Percentiles rank a stretch among this genome's conserved stretches.
These are phyloP conservation scores for Flammula alnicola DNA, from an alignment of 1,284 basidiomycete genomes.

Conservation along the genomic window DNA sequence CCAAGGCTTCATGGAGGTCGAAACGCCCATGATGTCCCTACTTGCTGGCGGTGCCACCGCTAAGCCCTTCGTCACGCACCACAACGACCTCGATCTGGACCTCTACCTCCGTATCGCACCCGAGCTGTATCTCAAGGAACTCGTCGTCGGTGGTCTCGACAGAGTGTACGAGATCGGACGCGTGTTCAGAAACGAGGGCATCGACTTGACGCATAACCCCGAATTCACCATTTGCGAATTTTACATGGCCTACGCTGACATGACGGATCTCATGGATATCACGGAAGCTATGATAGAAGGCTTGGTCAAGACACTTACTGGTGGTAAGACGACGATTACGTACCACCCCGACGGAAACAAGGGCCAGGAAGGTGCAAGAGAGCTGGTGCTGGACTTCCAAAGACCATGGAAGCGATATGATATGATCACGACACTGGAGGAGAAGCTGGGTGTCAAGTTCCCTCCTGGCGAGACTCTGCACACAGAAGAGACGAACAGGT, in stretches of 20 bases:
- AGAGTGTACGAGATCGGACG: constrained; percentile 98
- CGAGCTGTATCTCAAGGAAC: constrained; percentile 97
- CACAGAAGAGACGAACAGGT: constrained; percentile 88
- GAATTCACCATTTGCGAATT: constrained; percentile 99
- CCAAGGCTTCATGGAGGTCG: constrained; percentile 97
- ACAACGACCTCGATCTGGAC: constrained; percentile 98
- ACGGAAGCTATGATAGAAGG: constrained; percentile 94
- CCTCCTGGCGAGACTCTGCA: constrained; percentile 92
- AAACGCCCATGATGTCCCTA: constrained; percentile 98
- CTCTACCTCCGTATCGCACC: constrained; percentile 98
- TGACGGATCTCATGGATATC: constrained; percentile 99
- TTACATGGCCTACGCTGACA: constrained; percentile 99
- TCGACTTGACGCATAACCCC: constrained; percentile 98
- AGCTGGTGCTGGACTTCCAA: constrained; percentile 82
- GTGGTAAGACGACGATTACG: constrained; percentile 80
- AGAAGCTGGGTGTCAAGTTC: constrained; percentile 93
- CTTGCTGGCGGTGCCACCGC: constrained; percentile 97
- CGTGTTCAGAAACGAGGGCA: constrained; percentile 98
- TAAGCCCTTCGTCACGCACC: constrained; percentile 98
- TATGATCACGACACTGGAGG: constrained; percentile 97
- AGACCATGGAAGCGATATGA: constrained; percentile 99
- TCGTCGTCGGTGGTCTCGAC: constrained; percentile 96
- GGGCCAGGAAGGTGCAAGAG: constrained; percentile 63
- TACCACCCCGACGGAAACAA: constrained; percentile 97
- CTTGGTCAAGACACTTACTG: constrained; percentile 87